Percentiles rank a stretch among this genome's conserved stretches.
These are phyloP conservation scores for Polytolypa hystricis DNA, from an alignment of 2,329 filamentous ascomycete species.

Conservation along the genomic window DNA sequence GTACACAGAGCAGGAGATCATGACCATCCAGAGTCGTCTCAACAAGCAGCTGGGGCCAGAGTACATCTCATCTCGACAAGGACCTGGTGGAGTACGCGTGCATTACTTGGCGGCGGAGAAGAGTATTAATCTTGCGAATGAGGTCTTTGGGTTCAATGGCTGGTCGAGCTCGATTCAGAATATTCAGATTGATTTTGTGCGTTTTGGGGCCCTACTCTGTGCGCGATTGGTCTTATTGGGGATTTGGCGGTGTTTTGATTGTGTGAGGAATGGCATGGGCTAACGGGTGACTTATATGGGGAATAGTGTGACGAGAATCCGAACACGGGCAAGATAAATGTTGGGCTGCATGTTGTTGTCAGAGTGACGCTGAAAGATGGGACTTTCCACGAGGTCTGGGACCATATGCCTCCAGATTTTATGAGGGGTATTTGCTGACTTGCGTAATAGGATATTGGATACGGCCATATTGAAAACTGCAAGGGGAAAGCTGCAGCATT, in stretches of 20 bases:
- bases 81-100: conserved; percentile 73
- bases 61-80: conserved; percentile 79
- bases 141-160: conserved; percentile 93
- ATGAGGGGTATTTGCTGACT: neutral
- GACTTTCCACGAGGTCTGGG: conserved; percentile 72
- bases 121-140: conserved; percentile 86
- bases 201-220: conserved; percentile 20
- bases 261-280: neutral
- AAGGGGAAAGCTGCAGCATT: conserved; percentile 92
- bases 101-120: conserved; percentile 96
- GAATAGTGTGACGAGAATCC: conserved; percentile 57
- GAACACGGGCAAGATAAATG: conserved; percentile 63
- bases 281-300: conserved; percentile 3
- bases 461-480: conserved; percentile 91
- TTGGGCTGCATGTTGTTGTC: conserved; percentile 83
- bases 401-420: conserved; percentile 2
- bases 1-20: conserved; percentile 85
- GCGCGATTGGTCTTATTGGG: neutral
- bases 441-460: conserved; percentile 65
- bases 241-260: neutral
- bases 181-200: conserved; percentile 82
- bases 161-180: conserved; percentile 96
- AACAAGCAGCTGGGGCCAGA: conserved; percentile 93
- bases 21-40: conserved; percentile 71
- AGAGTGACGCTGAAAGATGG: conserved; percentile 84